Evolutionary conservation across 352 stramenopile genomes (phyloP).

Genomic region (Pythium monospermum): DNA sequence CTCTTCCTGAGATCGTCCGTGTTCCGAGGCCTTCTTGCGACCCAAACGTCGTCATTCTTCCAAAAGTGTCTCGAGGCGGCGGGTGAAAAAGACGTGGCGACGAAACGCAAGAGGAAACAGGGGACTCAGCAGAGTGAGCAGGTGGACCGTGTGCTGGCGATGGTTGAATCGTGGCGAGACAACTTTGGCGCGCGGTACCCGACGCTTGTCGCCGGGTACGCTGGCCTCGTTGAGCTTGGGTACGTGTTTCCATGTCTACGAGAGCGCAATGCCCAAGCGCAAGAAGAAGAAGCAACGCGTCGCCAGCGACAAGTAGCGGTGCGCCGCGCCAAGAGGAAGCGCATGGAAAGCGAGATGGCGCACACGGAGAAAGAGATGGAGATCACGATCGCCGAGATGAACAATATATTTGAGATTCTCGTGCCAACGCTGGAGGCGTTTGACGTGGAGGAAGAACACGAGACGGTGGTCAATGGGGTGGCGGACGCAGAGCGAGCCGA

Average conservation of each 20-base stretch:
- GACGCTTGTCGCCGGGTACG: constrained; percentile 45
- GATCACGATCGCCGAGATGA: constrained; percentile 56
- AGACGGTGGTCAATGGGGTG: neutral
- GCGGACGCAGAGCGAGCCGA: neutral
- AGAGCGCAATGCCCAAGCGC: constrained; percentile 12
- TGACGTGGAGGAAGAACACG: neutral
- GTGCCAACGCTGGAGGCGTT: constrained; percentile 71
- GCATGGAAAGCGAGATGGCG: constrained; percentile 41
- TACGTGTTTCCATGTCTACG: constrained; percentile 42
- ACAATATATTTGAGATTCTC: constrained; percentile 70
- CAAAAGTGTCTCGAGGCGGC: constrained; percentile 38
- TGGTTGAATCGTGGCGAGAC: constrained; percentile 63
- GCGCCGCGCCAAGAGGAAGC: constrained; percentile 8
- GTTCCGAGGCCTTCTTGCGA: constrained; percentile 43
- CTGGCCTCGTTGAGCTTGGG: constrained; percentile 37
- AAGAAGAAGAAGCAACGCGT: constrained; percentile 12
- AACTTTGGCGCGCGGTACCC: constrained; percentile 54
- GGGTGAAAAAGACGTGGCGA: constrained; percentile 28
- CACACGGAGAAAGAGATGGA: constrained; percentile 57
- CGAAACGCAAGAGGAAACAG: neutral
- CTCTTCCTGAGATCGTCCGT: constrained; percentile 52
- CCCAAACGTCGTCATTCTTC: constrained; percentile 39
- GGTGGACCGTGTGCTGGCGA: constrained; percentile 29
- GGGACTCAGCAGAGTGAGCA: constrained; percentile 11
- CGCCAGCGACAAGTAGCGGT: constrained; percentile 14